phyloP scores from a whole-genome alignment of 108 stramenopile species.

The Pelagomonas calceolata region DNA sequence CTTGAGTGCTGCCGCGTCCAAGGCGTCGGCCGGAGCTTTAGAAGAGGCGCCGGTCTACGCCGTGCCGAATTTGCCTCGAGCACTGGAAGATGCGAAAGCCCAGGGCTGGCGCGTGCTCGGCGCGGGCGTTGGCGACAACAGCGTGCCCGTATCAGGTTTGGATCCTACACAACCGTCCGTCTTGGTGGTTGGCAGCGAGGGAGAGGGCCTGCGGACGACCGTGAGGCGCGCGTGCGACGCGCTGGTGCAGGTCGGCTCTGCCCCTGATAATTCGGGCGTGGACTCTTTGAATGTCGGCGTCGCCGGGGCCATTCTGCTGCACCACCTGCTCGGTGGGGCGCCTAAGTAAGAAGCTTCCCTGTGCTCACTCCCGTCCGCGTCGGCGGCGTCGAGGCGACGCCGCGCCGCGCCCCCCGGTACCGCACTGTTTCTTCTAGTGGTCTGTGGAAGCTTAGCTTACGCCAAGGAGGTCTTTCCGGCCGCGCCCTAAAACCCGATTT shows the following conservation, averaged over 20 bases:
- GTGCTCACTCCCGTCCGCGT: conserved; percentile 1
- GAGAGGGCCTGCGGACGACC: conserved; percentile 73
- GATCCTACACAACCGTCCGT: conserved; percentile 53
- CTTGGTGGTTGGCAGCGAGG: conserved; percentile 88
- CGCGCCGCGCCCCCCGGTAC: too few relatives aligned
- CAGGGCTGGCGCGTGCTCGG: conserved; percentile 84
- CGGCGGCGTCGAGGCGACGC: too few relatives aligned
- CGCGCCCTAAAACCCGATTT: too few relatives aligned
- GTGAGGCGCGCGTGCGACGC: conserved; percentile 71
- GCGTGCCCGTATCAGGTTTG: conserved; percentile 24
- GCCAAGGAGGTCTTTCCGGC: too few relatives aligned
- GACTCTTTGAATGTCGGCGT: conserved; percentile 95
- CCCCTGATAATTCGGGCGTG: conserved; percentile 45
- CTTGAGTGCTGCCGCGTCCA: conserved; percentile 57
- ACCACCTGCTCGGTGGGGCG: conserved; percentile 47
- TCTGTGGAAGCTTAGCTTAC: too few relatives aligned
- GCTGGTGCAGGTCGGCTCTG: conserved; percentile 54
- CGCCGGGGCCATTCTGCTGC: conserved; percentile 79
- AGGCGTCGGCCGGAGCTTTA: conserved; percentile 71
- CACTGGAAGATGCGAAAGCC: conserved; percentile 52
- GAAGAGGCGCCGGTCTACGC: conserved; percentile 57
- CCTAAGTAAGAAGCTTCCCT: not conserved
- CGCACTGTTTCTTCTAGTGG: too few relatives aligned
- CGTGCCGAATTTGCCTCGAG: conserved; percentile 64
- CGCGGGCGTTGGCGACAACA: conserved; percentile 27